These are phyloP conservation scores for Choiromyces venosus DNA, from an alignment of 495 filamentous ascomycete genomes.

Conservation along the genomic window DNA sequence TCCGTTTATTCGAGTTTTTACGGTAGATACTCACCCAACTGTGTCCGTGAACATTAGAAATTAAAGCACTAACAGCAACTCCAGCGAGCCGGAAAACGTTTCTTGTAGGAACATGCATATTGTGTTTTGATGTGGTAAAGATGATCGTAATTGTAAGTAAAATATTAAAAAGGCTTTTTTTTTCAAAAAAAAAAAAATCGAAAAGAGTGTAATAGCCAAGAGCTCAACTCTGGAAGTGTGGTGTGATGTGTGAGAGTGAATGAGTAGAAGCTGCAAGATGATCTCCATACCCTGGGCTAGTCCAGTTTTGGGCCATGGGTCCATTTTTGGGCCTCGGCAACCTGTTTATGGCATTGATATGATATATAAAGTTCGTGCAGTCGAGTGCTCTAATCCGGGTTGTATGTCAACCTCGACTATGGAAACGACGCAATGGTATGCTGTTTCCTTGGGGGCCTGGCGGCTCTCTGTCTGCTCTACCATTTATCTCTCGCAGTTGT, in stretches of 20 bases:
- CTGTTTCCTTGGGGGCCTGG: conserved; percentile 8
- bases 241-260: not conserved
- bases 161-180: not conserved
- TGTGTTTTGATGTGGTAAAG: conserved; percentile 3
- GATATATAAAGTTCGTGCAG: too few relatives aligned
- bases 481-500: not conserved
- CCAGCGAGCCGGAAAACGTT: conserved; percentile 16
- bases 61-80: conserved; percentile 11
- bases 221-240: conserved; percentile 1
- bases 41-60: conserved; percentile 13
- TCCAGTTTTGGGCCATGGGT: too few relatives aligned
- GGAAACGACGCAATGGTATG: conserved; percentile 11
- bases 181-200: conserved; percentile 12
- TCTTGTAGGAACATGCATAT: conserved; percentile 16
- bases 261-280: not conserved
- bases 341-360: too few relatives aligned
- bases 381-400: too few relatives aligned
- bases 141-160: conserved; percentile 4
- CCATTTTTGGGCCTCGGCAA: too few relatives aligned
- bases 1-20: not conserved
- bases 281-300: too few relatives aligned
- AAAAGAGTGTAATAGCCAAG: conserved; percentile 3
- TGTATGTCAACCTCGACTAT: not conserved
- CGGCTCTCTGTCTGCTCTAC: not conserved
- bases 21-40: conserved; percentile 28